phyloP scores from a whole-genome alignment of 2,329 filamentous ascomycete genomes.

The Taxawa tesnikishii region DNA sequence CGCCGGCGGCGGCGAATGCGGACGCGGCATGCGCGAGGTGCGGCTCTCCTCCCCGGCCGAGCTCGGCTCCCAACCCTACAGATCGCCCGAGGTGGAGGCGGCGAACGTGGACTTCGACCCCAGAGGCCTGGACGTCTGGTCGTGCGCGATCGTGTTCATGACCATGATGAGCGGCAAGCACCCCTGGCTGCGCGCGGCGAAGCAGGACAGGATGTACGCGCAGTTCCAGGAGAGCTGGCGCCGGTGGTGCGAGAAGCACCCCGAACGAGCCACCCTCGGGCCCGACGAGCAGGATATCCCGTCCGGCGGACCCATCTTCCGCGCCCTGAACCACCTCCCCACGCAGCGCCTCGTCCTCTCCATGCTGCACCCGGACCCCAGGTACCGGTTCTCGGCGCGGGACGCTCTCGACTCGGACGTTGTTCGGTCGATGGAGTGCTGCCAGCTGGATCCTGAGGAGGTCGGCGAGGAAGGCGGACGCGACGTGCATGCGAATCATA shows the following conservation, averaged over 20 bases:
- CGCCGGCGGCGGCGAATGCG: constrained; percentile 61
- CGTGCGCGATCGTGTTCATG: constrained; percentile 71
- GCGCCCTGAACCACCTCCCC: constrained; percentile 50
- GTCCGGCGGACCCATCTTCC: constrained; percentile 52
- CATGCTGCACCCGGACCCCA: constrained; percentile 73
- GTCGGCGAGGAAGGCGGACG: too few species aligned
- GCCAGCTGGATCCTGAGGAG: too few species aligned
- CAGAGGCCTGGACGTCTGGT: constrained; percentile 74
- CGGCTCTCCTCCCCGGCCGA: constrained; percentile 67
- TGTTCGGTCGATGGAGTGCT: constrained; percentile 67
- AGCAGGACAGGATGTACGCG: constrained; percentile 44
- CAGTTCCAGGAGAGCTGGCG: constrained; percentile 56
- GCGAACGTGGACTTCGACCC: constrained; percentile 60
- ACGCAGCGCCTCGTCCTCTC: constrained; percentile 60
- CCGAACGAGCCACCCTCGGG: constrained; percentile 31
- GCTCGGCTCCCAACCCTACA: constrained; percentile 76
- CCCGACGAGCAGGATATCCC: constrained; percentile 40
- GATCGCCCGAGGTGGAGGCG: constrained; percentile 70
- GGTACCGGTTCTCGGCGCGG: constrained; percentile 55
- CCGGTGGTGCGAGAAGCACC: constrained; percentile 49
- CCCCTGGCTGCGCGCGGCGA: constrained; percentile 60
- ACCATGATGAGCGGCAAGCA: constrained; percentile 60
- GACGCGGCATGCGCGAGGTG: constrained; percentile 57
- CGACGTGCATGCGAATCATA: too few species aligned
- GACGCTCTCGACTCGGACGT: constrained; percentile 60